phyloP scores from a whole-genome alignment of 371 early-diverging fungal species.

The Phascolomyces articulosus region DNA sequence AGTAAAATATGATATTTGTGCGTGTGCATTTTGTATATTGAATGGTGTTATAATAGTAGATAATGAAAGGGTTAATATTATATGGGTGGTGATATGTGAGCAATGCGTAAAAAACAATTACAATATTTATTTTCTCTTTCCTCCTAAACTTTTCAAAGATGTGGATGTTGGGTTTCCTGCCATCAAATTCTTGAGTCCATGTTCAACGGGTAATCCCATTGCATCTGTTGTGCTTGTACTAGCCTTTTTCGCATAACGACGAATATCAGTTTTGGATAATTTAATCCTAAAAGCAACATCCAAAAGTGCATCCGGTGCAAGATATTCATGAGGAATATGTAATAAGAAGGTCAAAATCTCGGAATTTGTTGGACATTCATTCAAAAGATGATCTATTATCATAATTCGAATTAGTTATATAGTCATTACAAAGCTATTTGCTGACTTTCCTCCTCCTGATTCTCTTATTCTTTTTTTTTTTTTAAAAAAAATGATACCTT shows the following conservation, averaged over 20 bases:
- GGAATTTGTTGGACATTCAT: constrained; percentile 76
- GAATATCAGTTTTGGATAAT: constrained; percentile 56
- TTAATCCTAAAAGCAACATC: constrained; percentile 71
- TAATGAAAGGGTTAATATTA: too few species aligned
- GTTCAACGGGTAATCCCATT: constrained; percentile 44
- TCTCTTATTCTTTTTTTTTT: too few species aligned
- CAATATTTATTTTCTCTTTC: constrained; percentile 17
- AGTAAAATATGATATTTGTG: too few species aligned
- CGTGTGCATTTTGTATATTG: too few species aligned
- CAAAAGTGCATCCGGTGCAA: constrained; percentile 72
- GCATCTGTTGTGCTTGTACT: constrained; percentile 33
- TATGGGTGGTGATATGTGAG: background rate
- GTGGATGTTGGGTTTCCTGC: constrained; percentile 25
- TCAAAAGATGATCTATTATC: constrained; percentile 58
- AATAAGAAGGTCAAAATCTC: constrained; percentile 79
- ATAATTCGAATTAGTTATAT: too few species aligned
- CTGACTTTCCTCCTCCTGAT: background rate
- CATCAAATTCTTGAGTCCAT: constrained; percentile 47
- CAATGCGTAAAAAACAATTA: background rate
- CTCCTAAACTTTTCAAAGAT: constrained; percentile 22
- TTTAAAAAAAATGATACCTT: constrained; percentile 52
- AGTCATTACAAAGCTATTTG: too few species aligned
- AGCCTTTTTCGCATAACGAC: constrained; percentile 47
- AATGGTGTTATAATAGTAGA: too few species aligned
- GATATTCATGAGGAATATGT: constrained; percentile 78